Conservation (phyloP, 2,329 filamentous ascomycete species). For the Allantophomopsis lycopodina region DNA sequence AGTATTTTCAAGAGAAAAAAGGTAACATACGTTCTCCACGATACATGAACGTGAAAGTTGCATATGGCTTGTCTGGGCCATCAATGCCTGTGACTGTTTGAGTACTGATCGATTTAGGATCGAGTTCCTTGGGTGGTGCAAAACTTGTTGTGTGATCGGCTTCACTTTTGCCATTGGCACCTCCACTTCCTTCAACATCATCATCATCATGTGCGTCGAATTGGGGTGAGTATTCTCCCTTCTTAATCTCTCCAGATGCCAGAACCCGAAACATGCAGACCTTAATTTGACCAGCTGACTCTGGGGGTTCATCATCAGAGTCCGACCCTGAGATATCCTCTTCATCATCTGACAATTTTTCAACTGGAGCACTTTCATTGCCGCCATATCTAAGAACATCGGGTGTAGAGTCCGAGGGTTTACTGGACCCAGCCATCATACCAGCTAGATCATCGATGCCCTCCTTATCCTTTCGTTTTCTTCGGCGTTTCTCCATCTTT, state of each 20-base stretch:
- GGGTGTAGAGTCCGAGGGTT: constrained; percentile 17
- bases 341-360: constrained; percentile 51
- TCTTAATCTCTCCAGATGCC: constrained; percentile 93
- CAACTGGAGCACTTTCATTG: constrained; percentile 61
- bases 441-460: constrained; percentile 27
- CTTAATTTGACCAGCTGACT: constrained; percentile 95
- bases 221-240: constrained; percentile 94
- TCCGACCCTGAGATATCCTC: constrained; percentile 44
- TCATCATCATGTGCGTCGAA: constrained; percentile 96
- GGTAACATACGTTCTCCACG: constrained; percentile 71
- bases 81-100: constrained; percentile 99
- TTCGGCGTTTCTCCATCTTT: constrained; percentile 59
- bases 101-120: constrained; percentile 95
- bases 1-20: background rate
- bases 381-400: constrained; percentile 70
- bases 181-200: constrained; percentile 38
- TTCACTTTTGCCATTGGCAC: constrained; percentile 45
- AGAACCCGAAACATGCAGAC: constrained; percentile 92
- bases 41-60: constrained; percentile 96
- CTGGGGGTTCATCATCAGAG: constrained; percentile 77
- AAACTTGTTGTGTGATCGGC: constrained; percentile 97
- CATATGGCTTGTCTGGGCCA: constrained; percentile 89
- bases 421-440: constrained; percentile 16
- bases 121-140: constrained; percentile 87
- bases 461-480: constrained; percentile 40